Evolutionary conservation across 2,329 filamentous ascomycete genomes (phyloP), one percentile per base, ranked within the genome.

Genomic region (Paraconiothyrium sp.): DNA sequence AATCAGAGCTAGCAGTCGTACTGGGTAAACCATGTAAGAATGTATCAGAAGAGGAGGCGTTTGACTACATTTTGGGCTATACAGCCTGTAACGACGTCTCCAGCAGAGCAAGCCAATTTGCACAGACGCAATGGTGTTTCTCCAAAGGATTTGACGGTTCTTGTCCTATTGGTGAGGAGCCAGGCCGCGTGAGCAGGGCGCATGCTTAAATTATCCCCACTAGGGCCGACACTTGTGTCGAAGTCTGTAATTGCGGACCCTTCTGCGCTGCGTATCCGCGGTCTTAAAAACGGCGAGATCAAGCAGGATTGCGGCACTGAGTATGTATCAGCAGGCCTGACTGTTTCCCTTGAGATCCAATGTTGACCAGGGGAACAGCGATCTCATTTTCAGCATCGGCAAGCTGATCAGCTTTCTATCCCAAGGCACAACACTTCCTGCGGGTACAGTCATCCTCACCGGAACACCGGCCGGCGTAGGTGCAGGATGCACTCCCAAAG

Each of bases 11-110:
- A 30, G 41, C 39, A 11, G 41, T 87, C 1, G 77, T 87, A 0
- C 81, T 85, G 4, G 81, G 82, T 2, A 83, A 81, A 57, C 76
- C 79, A 1, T 83, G 81, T n/a, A 84, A 83, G 62, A 74, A 85
- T 50, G 77, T 85, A 1, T 51, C 73, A 1, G 61, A 71, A 16
- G 72, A 75, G 0, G 68, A 82, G 1, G 83, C 83, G 0, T 65
- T 83, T 4, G 70, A 75, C 0, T 84, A 84, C 58, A 75, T 87
- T 3, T 79, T 80, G 0, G 85, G 79, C 1, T 87, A 85, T 63
- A 84, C 82, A 0, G 71, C 71, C 10, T 83, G 81, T 7, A 87
- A 87, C 57, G 84, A 87, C 60, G 72, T 87, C 0, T 84, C 83
- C 0, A 78, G 80, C 0, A 78, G 85, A 0, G 82, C 83, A 56